Conservation (phyloP, 805 yeast species). For the Wickerhamomyces chambardii region DNA sequence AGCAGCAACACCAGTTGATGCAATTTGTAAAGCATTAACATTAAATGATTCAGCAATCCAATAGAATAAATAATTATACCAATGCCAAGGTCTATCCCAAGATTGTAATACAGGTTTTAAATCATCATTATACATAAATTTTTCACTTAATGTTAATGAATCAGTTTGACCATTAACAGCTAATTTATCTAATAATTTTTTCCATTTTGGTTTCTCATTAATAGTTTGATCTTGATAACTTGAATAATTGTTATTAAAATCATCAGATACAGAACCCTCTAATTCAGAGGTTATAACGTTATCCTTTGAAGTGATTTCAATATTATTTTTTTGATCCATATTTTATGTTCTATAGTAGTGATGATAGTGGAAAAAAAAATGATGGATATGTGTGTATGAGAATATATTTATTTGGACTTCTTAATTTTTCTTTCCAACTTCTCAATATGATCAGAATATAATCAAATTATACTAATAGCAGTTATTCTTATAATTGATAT, state of each 20-base stretch:
- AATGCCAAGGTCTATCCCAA: slow-evolving; percentile 69
- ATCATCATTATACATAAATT: slow-evolving; percentile 68
- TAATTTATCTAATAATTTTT: too few relatives aligned
- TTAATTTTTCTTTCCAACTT: too few relatives aligned
- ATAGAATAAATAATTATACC: slow-evolving; percentile 72
- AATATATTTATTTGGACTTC: too few relatives aligned
- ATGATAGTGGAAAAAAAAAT: too few relatives aligned
- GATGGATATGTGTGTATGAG: too few relatives aligned
- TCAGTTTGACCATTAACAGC: not conserved
- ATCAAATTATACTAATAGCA: too few relatives aligned
- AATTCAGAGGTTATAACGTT: not conserved
- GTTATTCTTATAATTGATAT: too few relatives aligned
- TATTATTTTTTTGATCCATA: not conserved
- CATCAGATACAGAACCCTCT: not conserved
- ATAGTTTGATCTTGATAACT: too few relatives aligned
- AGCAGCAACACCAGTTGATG: slow-evolving; percentile 71
- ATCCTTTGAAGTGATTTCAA: not conserved
- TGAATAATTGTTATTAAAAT: not conserved
- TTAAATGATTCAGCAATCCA: slow-evolving; percentile 92
- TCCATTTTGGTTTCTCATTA: too few relatives aligned
- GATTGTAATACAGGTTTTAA: slow-evolving; percentile 64
- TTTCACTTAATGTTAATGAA: slow-evolving; percentile 27
- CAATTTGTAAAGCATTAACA: slow-evolving; percentile 87
- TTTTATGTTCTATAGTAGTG: too few relatives aligned
- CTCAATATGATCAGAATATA: too few relatives aligned